Conservation (phyloP, 192 early-diverging fungal genomes). For the Kappamyces sp. region DNA sequence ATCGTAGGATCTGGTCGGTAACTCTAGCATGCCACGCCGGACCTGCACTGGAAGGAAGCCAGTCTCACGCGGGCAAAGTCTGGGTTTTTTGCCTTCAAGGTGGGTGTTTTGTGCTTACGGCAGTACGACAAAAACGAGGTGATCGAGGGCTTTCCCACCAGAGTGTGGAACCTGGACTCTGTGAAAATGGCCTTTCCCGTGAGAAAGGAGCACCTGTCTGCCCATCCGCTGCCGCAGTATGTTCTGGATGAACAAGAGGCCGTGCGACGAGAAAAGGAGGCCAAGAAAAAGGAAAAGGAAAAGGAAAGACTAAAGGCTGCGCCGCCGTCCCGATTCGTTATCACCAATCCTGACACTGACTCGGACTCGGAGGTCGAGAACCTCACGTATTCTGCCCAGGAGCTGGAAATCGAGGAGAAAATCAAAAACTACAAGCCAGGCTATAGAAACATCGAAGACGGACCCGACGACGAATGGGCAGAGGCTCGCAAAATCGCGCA, state of each 20-base stretch:
- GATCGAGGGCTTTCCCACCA: constrained; percentile 32
- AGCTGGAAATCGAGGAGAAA: constrained; percentile 17
- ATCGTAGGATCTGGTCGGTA: constrained; percentile 25
- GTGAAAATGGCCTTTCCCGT: constrained; percentile 20
- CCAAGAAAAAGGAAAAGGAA: constrained; percentile 15
- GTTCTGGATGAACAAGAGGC: constrained; percentile 5
- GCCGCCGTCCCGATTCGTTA: constrained; percentile 10
- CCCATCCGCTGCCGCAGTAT: constrained; percentile 21
- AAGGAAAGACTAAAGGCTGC: constrained; percentile 11
- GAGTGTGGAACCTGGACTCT: constrained; percentile 40
- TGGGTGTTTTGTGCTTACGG: constrained; percentile 5
- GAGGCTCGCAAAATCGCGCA: constrained; percentile 17
- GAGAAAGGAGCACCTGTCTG: constrained; percentile 38
- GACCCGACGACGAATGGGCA: constrained; percentile 12
- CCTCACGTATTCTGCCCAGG: neutral
- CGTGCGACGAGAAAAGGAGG: neutral
- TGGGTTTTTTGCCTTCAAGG: constrained; percentile 42
- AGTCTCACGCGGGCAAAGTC: constrained; percentile 29
- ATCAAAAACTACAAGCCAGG: constrained; percentile 18
- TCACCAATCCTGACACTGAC: constrained; percentile 17
- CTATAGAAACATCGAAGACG: constrained; percentile 18
- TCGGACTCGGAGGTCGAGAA: neutral
- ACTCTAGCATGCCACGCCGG: constrained; percentile 28
- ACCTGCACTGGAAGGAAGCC: constrained; percentile 31
- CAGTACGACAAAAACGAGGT: constrained; percentile 33